phyloP scores from a whole-genome alignment of 208 protist genomes.

The Acanthamoeba triangularis region DNA sequence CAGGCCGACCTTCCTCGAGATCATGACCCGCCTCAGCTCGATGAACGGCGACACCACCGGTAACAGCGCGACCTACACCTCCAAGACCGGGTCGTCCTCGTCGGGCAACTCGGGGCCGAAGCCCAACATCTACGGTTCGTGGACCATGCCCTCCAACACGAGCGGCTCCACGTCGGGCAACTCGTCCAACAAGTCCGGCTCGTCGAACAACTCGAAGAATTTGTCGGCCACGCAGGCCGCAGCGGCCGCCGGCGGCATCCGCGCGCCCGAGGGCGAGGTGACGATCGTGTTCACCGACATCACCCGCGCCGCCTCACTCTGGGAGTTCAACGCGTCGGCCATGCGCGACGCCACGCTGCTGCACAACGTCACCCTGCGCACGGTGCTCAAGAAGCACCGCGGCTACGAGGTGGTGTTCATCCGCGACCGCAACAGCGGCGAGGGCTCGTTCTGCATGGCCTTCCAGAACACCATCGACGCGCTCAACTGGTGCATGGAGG shows the following conservation, averaged over 20 bases:
- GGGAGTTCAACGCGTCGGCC: constrained; percentile 30
- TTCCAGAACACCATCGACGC: constrained; percentile 66
- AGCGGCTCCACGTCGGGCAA: constrained; percentile 41
- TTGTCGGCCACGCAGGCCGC: neutral
- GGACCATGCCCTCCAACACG: neutral
- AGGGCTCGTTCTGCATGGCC: constrained; percentile 77
- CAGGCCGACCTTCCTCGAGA: constrained; percentile 62
- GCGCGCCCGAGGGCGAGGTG: constrained; percentile 20
- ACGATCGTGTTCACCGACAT: constrained; percentile 70
- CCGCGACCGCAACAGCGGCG: constrained; percentile 39
- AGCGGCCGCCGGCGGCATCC: neutral
- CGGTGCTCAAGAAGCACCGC: neutral
- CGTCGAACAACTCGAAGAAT: neutral
- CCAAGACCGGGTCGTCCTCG: constrained; percentile 46
- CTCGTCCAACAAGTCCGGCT: constrained; percentile 1
- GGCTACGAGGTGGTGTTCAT: constrained; percentile 72
- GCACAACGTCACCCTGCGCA: constrained; percentile 21
- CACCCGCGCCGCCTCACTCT: neutral
- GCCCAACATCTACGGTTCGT: neutral
- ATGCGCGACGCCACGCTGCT: constrained; percentile 54
- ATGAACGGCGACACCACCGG: constrained; percentile 23
- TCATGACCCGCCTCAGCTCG: constrained; percentile 66
- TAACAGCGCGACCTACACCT: constrained; percentile 24
- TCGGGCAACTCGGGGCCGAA: constrained; percentile 4
- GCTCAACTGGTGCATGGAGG: constrained; percentile 45